Conservation (phyloP, 371 early-diverging fungal species). For the Apophysomyces trapeziformis region DNA sequence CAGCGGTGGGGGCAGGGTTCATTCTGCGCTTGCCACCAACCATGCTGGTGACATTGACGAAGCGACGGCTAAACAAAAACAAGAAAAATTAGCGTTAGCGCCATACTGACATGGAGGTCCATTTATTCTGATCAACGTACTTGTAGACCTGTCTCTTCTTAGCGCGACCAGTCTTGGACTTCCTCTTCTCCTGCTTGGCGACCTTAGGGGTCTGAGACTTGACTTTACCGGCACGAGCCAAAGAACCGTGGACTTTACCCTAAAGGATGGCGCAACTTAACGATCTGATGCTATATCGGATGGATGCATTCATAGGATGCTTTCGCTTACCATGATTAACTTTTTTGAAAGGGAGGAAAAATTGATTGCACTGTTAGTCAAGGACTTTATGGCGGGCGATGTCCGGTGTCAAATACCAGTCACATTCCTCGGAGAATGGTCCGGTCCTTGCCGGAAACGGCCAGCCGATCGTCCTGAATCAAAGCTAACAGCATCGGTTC, state of each 20-base stretch:
- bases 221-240: slow-evolving; percentile 99
- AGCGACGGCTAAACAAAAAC: slow-evolving; percentile 73
- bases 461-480: no score
- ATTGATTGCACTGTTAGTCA: slow-evolving; percentile 1
- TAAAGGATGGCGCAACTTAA: slow-evolving; percentile 34
- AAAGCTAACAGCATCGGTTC: no score
- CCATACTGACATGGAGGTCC: neutral
- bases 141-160: slow-evolving; percentile 98
- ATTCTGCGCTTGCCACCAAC: slow-evolving; percentile 91
- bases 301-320: slow-evolving; percentile 18
- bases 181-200: slow-evolving; percentile 98
- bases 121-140: slow-evolving; percentile 23
- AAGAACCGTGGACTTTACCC: slow-evolving; percentile 99
- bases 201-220: slow-evolving; percentile 99
- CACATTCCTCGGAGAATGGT: neutral
- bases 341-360: slow-evolving; percentile 14
- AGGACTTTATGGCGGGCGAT: slow-evolving; percentile 2
- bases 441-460: neutral
- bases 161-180: slow-evolving; percentile 93
- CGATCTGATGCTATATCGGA: slow-evolving; percentile 19
- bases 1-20: slow-evolving; percentile 73
- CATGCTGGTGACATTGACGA: slow-evolving; percentile 90
- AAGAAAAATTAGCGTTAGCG: neutral
- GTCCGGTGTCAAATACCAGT: neutral
- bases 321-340: slow-evolving; percentile 38